These are phyloP conservation scores for Plasmodium gallinaceum DNA, from an alignment of 169 alveolate species.

Conservation along the genomic window DNA sequence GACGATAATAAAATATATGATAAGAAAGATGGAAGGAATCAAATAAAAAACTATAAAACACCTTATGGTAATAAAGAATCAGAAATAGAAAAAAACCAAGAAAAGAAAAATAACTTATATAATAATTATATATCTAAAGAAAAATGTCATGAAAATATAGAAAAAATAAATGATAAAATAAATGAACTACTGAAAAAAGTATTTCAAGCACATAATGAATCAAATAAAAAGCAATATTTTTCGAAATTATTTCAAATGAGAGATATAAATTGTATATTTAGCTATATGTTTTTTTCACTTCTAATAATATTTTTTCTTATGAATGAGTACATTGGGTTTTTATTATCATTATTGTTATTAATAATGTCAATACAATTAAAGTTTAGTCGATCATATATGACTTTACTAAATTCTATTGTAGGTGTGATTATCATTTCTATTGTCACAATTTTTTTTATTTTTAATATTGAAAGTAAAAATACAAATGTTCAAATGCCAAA, in stretches of 20 bases:
- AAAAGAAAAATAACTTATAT: background rate
- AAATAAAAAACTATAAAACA: background rate
- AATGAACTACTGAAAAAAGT: conserved; percentile 32
- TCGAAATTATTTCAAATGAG: conserved; percentile 64
- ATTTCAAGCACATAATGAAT: conserved; percentile 22
- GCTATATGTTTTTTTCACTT: conserved; percentile 60
- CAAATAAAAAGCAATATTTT: conserved; percentile 59
- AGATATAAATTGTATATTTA: conserved; percentile 61
- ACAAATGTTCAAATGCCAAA: background rate
- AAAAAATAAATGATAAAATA: conserved; percentile 56
- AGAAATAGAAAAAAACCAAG: conserved; percentile 21
- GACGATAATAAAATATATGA: conserved; percentile 1
- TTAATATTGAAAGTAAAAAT: conserved; percentile 19
- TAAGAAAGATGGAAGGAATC: background rate
- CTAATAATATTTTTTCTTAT: conserved; percentile 51
- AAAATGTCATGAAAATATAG: conserved; percentile 28
- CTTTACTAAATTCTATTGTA: conserved; percentile 48
- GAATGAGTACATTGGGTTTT: conserved; percentile 42
- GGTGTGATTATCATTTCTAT: conserved; percentile 53
- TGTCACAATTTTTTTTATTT: conserved; percentile 14
- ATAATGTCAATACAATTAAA: conserved; percentile 65
- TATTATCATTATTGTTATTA: conserved; percentile 41
- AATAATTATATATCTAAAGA: conserved; percentile 32
- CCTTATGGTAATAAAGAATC: conserved; percentile 10
- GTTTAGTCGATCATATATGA: conserved; percentile 33